Conservation (phyloP, 768 basidiomycete species). For the Rhodosporidiobolus odoratus region DNA sequence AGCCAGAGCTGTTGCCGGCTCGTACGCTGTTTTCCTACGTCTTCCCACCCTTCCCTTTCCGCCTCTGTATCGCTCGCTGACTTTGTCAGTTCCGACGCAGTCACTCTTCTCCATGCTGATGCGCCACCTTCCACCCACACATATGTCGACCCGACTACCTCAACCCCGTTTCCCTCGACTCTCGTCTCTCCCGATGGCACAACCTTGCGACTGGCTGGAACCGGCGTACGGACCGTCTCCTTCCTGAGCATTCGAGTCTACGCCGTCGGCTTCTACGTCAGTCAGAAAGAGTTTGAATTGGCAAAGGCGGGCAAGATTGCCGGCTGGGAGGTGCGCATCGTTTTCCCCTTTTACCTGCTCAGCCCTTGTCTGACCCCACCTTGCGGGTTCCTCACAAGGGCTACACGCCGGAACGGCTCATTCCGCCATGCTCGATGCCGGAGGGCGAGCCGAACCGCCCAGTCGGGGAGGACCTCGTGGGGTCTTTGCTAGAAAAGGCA, state of each 20-base stretch:
- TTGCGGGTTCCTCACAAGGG: not conserved
- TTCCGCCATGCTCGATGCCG: conserved; percentile 26
- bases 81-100: not conserved
- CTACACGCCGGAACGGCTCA: conserved; percentile 18
- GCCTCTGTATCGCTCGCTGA: too few relatives aligned
- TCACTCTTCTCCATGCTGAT: conserved; percentile 12
- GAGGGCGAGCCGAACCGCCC: conserved; percentile 30
- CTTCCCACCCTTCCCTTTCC: not conserved
- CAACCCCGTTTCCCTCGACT: conserved; percentile 44
- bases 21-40: not conserved
- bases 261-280: conserved; percentile 48
- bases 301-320: conserved; percentile 26
- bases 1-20: conserved; percentile 11
- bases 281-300: conserved; percentile 29
- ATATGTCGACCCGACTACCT: conserved; percentile 47
- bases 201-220: conserved; percentile 45
- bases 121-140: not conserved
- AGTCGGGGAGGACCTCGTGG: conserved; percentile 44
- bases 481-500: conserved; percentile 42
- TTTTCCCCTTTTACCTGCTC: too few relatives aligned
- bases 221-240: conserved; percentile 49
- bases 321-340: conserved; percentile 44
- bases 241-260: conserved; percentile 50
- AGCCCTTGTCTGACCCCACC: too few relatives aligned
- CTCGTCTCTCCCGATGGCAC: conserved; percentile 27